A percentile compares a stretch with the other conserved stretches of the same genome.
These are phyloP conservation scores for Silybum marianum DNA, from an alignment of 129 eudicot species.

Conservation along the genomic window DNA sequence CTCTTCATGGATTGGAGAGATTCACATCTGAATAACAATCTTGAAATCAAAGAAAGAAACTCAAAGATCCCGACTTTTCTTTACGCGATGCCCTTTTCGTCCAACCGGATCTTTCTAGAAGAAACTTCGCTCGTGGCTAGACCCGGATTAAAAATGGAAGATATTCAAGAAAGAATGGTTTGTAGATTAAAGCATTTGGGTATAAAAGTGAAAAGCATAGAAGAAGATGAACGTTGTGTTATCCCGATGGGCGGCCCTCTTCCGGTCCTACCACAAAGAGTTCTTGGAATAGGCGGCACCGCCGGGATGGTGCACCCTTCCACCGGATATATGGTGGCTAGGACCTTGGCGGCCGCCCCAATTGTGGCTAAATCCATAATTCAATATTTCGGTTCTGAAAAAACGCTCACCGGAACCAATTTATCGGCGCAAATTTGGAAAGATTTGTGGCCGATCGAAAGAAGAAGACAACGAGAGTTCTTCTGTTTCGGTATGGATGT, in stretches of 20 bases:
- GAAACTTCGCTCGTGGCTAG: constrained; percentile 99
- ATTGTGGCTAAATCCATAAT: constrained; percentile 86
- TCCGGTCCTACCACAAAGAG: constrained; percentile 90
- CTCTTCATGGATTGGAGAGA: constrained; percentile 99
- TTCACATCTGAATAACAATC: constrained; percentile 66
- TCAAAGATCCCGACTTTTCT: constrained; percentile 84
- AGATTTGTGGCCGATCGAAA: constrained; percentile 92
- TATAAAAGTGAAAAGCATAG: constrained; percentile 87
- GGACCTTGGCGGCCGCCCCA: constrained; percentile 97
- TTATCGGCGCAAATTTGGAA: constrained; percentile 77
- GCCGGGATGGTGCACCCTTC: constrained; percentile 99
- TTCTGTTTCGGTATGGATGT: constrained; percentile 99
- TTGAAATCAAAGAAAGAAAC: constrained; percentile 66
- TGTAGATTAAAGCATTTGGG: constrained; percentile 90
- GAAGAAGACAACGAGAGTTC: constrained; percentile 91
- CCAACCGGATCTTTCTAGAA: constrained; percentile 78
- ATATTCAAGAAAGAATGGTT: constrained; percentile 93
- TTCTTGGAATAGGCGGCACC: constrained; percentile 98
- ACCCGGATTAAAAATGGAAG: constrained; percentile 82
- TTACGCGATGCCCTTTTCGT: constrained; percentile 97
- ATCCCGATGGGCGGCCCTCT: constrained; percentile 99
- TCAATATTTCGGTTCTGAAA: constrained; percentile 64
- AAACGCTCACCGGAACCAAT: constrained; percentile 43
- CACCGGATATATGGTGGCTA: constrained; percentile 98
- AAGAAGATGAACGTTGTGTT: constrained; percentile 91